Evolutionary conservation across 768 basidiomycete genomes (phyloP), one percentile per base, ranked within the genome.

Genomic region (Calocybe cyanea): DNA sequence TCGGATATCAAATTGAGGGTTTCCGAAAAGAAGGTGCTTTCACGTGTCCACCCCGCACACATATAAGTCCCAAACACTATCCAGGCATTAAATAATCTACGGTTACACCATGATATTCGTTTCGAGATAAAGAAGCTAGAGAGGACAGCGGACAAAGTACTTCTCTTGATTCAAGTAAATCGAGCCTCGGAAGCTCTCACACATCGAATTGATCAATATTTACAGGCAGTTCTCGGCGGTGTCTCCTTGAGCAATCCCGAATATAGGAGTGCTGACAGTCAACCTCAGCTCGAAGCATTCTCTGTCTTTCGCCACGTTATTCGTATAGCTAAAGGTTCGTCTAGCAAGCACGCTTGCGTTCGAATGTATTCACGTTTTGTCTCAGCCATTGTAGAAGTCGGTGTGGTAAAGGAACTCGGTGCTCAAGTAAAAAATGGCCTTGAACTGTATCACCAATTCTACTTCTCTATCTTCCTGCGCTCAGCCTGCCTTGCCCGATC

Each of bases 311-410:
- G 81, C n/a, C 83, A 91, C 55, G 78, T 87, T 3, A 55, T 73
- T 15, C 78, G 94, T 11, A 84, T 98, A 49, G 79, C 80, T 13
- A 72, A 81, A 74, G 89, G 92, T 87, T 42, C 39, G 59, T 50
- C 33, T 14, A 18, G 25, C 5, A 28, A 28, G 5, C 5, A n/a
- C n/a, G 17, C 34, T 7, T 35, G 7, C 17, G 5, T 35, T 33
- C 20, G 10, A 10, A 23, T 30, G 24, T 11, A 23, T 24, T 49
- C 47, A 24, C 47, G 36, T 21, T 46, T 38, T 38, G 41, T 11
- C 21, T 9, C 43, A 95, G 92, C 85, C 19, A 68, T 90, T 24
- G 80, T 88, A 4, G 89, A 93, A 54, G 80, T 92, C 14, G 85
- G 85, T 0, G 74, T 86, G 25, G 70, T 75, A 24, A 81, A 78